phyloP scores from a whole-genome alignment of 495 filamentous ascomycete species.

The Saxophila tyrrhenica region DNA sequence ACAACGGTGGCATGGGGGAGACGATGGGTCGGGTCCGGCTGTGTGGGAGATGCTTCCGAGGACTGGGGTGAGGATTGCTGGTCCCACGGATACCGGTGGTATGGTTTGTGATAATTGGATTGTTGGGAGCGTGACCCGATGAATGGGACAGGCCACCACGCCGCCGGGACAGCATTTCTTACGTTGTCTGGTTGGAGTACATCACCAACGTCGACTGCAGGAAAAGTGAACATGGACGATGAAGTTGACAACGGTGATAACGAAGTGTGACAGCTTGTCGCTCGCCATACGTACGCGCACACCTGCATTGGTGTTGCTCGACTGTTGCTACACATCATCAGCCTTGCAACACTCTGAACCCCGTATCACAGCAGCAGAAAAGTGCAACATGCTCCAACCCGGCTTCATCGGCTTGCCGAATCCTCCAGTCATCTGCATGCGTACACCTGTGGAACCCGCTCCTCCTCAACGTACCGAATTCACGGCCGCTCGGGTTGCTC shows the following conservation, averaged over 20 bases:
- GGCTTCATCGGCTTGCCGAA: neutral
- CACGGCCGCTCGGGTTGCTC: too few species aligned
- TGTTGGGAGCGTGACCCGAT: neutral
- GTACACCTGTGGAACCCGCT: too few species aligned
- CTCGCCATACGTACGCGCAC: neutral
- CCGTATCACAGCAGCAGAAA: neutral
- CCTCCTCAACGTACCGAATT: too few species aligned
- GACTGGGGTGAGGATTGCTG: too few species aligned
- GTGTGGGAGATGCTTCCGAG: too few species aligned
- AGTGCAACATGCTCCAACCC: neutral
- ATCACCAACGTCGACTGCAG: neutral
- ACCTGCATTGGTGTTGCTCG: too few species aligned
- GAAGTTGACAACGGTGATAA: neutral
- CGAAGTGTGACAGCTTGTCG: neutral
- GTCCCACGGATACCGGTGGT: neutral
- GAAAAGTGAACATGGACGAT: neutral
- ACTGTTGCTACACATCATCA: neutral
- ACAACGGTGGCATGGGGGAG: neutral
- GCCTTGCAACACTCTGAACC: neutral
- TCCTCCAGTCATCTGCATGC: too few species aligned
- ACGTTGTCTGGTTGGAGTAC: neutral
- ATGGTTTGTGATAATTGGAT: neutral
- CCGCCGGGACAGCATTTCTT: too few species aligned
- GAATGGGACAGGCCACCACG: neutral
- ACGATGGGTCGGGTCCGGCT: too few species aligned